Percentiles rank a stretch among this genome's conserved stretches.
Evolutionary conservation across 345 rosid genomes (phyloP).

Genomic region (Linum trigynum): DNA sequence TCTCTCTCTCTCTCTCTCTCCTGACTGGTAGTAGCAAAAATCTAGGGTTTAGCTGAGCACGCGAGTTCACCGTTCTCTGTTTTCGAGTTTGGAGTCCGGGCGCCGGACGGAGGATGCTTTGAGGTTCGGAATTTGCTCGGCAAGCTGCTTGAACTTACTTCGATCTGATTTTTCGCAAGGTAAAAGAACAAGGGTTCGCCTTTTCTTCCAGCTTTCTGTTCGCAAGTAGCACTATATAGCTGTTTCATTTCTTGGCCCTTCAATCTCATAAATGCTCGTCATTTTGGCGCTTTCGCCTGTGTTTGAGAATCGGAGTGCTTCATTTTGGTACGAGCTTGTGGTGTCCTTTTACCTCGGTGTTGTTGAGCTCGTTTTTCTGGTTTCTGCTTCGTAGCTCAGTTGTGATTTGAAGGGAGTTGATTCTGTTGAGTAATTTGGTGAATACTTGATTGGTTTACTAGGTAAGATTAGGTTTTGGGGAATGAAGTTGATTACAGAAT

Average conservation of each 20-base stretch:
- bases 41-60: conserved; percentile 11
- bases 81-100: not conserved
- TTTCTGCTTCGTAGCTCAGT: not conserved
- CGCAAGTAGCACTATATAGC: not conserved
- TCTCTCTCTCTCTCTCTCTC: conserved; percentile 1
- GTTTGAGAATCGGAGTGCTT: too few relatives aligned
- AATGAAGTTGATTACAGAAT: not conserved
- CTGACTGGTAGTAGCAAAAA: not conserved
- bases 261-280: not conserved
- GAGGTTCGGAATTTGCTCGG: not conserved
- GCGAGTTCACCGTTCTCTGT: not conserved
- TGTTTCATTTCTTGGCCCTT: not conserved
- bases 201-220: not conserved
- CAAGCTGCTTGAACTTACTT: not conserved
- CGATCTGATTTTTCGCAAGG: conserved; percentile 14
- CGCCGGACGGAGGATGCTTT: not conserved
- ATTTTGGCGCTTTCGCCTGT: not conserved
- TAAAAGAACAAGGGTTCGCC: not conserved
- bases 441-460: not conserved
- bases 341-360: not conserved
- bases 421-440: not conserved
- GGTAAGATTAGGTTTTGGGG: not conserved
- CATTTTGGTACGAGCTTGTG: not conserved
- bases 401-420: too few relatives aligned
- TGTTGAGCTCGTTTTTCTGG: not conserved